Evolutionary conservation across 345 rosid species (phyloP), one percentile per base, ranked within the genome.

Genomic region (Rubroshorea leprosula): DNA sequence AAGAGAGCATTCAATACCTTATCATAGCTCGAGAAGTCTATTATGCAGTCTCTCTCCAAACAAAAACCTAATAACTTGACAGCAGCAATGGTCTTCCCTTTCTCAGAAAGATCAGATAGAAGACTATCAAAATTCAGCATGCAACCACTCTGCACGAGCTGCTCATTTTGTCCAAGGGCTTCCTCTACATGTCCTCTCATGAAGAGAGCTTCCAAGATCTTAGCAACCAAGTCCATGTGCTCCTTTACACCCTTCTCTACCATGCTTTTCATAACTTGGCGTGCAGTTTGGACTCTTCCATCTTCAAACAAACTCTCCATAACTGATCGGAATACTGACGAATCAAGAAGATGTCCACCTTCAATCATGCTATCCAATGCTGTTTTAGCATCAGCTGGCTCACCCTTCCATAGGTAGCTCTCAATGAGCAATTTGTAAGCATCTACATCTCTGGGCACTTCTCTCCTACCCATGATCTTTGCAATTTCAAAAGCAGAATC

Each of bases 171-270:
- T 19, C 93, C 97, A 17, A 90, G 77, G 45, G 96, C 96, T 80
- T 90, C 97, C 70, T 87, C 93, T 29, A 81, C 84, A 44, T 90
- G 97, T 11, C 97, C 97, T 74, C 96, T 87, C 74, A 81, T 72
- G 50, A 90, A 72, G 12, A 90, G 86, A 63, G 96, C 87, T 82
- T 87, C 91, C 75, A 90, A 69, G 45, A 87, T 78, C 81, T 87
- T 85, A 11, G 70, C 74, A 38, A 79, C 77, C 80, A 90, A 76
- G 69, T 87, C 97, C 91, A 82, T 74, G 60, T 87, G 80, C 67
- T 82, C 94, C 54, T 63, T 72, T 53, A 85, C 68, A n/a, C 86
- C 88, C 73, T 85, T 87, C 74, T 87, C 97, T 52, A 83, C 71
- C 97, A 90, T 85, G 63, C 74, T 77, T 81, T 68, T 82, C 97